A percentile compares a stretch with the other conserved stretches of the same genome.
Conservation (phyloP, 768 basidiomycete species). For the Boletus insuetus region DNA sequence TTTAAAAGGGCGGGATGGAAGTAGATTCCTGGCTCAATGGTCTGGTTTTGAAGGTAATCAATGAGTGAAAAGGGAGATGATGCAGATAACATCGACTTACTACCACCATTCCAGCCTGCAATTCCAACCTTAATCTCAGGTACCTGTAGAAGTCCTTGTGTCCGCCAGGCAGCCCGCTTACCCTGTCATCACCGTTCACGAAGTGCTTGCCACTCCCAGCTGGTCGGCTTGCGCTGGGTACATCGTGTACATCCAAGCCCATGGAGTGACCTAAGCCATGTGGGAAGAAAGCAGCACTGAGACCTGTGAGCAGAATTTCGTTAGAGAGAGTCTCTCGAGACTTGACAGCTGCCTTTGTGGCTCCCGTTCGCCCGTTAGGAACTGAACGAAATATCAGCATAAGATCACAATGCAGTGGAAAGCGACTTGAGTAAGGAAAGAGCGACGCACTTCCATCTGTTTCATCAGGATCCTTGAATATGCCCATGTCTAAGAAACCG, state of each 20-base stretch:
- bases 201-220: conserved; percentile 44
- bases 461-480: conserved; percentile 71
- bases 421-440: neutral
- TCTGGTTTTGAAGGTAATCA: conserved; percentile 40
- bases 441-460: conserved; percentile 6
- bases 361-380: neutral
- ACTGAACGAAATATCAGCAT: neutral
- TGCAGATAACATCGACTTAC: conserved; percentile 43
- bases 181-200: conserved; percentile 77
- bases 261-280: conserved; percentile 91
- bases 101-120: conserved; percentile 82
- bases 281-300: conserved; percentile 88
- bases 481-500: conserved; percentile 79
- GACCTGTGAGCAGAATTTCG: conserved; percentile 71
- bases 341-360: conserved; percentile 3
- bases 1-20: conserved; percentile 80
- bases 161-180: conserved; percentile 56
- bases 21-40: conserved; percentile 89
- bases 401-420: neutral
- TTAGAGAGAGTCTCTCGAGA: conserved; percentile 25
- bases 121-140: conserved; percentile 71
- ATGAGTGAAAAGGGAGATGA: neutral
- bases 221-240: conserved; percentile 80
- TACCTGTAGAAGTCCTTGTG: conserved; percentile 75
- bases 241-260: conserved; percentile 94